phyloP scores from a whole-genome alignment of 2,329 filamentous ascomycete species.

The Paramyrothecium roridum region DNA sequence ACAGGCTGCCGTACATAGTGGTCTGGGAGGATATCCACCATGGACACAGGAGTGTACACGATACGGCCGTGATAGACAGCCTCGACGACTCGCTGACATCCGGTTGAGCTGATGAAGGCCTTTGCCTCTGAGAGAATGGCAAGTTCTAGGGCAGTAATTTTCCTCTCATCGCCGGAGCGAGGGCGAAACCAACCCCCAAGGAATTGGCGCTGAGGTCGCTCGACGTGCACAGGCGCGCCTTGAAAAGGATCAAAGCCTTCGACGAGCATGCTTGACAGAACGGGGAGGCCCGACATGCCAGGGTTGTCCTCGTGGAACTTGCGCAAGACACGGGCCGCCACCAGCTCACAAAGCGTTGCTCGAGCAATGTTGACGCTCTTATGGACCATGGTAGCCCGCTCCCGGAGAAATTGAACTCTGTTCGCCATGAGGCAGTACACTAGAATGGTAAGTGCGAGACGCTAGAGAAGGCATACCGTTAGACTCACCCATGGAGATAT shows the following conservation, averaged over 20 bases:
- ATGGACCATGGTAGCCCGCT: slow-evolving; percentile 63
- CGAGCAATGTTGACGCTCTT: slow-evolving; percentile 68
- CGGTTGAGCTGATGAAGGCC: slow-evolving; percentile 60
- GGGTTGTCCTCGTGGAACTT: slow-evolving; percentile 66
- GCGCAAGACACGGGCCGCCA: slow-evolving; percentile 64
- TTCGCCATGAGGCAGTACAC: slow-evolving; percentile 73
- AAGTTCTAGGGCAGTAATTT: slow-evolving; percentile 67
- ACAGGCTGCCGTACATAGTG: slow-evolving; percentile 71
- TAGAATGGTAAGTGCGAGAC: slow-evolving; percentile 15
- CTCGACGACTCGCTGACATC: slow-evolving; percentile 67
- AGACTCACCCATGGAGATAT: slow-evolving; percentile 58
- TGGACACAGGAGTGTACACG: slow-evolving; percentile 67
- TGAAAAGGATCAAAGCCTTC: slow-evolving; percentile 72
- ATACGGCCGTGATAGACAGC: slow-evolving; percentile 67
- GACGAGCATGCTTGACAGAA: slow-evolving; percentile 66
- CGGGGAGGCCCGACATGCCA: slow-evolving; percentile 58
- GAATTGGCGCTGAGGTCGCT: slow-evolving; percentile 37
- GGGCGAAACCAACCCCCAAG: background rate
- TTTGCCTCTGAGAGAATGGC: slow-evolving; percentile 72
- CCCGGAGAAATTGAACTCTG: slow-evolving; percentile 64
- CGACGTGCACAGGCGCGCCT: slow-evolving; percentile 59
- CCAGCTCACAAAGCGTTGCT: slow-evolving; percentile 65
- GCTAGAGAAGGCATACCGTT: background rate
- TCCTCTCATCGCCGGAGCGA: slow-evolving; percentile 41
- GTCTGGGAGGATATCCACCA: slow-evolving; percentile 71